These are phyloP conservation scores for Penicillium manginii DNA, from an alignment of 495 filamentous ascomycete species.

Conservation along the genomic window DNA sequence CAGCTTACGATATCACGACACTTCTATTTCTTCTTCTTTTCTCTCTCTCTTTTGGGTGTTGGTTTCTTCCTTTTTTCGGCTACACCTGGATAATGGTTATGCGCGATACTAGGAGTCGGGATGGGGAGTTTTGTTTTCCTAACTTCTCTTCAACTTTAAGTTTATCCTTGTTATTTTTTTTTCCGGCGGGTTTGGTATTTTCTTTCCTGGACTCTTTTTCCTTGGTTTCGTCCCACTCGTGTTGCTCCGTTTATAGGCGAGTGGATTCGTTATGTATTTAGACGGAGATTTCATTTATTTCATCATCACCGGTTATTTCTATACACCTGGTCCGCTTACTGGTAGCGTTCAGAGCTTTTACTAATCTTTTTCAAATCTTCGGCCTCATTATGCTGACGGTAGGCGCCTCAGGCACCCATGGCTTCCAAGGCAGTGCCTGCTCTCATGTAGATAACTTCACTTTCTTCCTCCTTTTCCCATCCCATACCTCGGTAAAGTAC, in stretches of 20 bases:
- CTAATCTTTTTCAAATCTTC: too few species aligned
- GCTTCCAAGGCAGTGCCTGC: too few species aligned
- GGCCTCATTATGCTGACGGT: too few species aligned
- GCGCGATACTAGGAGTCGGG: slow-evolving; percentile 9
- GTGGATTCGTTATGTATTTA: not conserved
- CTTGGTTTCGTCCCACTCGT: not conserved
- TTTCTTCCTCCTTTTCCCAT: too few species aligned
- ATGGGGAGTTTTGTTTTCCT: slow-evolving; percentile 4
- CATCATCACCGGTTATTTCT: not conserved
- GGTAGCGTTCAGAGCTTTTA: too few species aligned
- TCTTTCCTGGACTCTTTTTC: not conserved
- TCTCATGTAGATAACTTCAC: too few species aligned
- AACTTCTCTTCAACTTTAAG: not conserved
- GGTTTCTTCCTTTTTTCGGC: not conserved
- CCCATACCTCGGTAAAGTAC: too few species aligned
- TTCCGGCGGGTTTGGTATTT: not conserved
- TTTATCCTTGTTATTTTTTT: not conserved
- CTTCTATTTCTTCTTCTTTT: not conserved
- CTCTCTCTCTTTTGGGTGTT: not conserved
- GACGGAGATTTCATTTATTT: not conserved
- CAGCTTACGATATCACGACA: not conserved
- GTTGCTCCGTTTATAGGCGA: not conserved
- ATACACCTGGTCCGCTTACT: not conserved
- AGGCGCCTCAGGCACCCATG: too few species aligned
- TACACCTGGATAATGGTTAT: slow-evolving; percentile 14